These are phyloP conservation scores for Eragrostis curvula DNA, from an alignment of 176 grass and related monocot genomes.

Conservation along the genomic window DNA sequence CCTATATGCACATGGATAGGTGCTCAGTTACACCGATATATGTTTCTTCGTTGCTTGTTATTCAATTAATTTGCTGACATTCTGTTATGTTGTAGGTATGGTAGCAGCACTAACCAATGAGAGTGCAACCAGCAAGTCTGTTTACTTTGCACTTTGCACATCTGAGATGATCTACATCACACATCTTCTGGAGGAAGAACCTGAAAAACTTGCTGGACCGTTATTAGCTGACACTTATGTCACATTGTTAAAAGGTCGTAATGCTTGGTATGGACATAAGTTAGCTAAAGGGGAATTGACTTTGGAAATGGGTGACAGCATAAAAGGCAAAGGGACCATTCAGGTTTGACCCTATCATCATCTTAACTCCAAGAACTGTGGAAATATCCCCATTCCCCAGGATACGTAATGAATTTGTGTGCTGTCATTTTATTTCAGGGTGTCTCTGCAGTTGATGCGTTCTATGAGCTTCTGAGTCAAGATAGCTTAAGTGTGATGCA, in stretches of 20 bases:
- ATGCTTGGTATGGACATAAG: constrained; percentile 94
- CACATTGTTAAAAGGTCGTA: constrained; percentile 94
- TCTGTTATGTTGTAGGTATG: constrained; percentile 72
- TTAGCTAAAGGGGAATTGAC: constrained; percentile 91
- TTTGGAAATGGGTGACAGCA: constrained; percentile 96
- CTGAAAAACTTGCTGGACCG: constrained; percentile 96
- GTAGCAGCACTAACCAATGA: constrained; percentile 94
- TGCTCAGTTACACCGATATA: not conserved
- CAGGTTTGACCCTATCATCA: constrained; percentile 64
- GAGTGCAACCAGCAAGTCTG: constrained; percentile 96
- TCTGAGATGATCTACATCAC: constrained; percentile 99
- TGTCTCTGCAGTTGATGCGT: constrained; percentile 92
- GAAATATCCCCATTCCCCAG: constrained; percentile 17
- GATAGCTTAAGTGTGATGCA: constrained; percentile 90
- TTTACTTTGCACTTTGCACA: constrained; percentile 98
- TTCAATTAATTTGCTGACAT: constrained; percentile 35
- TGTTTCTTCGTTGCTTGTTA: not conserved
- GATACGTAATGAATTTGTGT: constrained; percentile 25
- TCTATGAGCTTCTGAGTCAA: constrained; percentile 98
- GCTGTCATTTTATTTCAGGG: constrained; percentile 66
- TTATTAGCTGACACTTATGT: constrained; percentile 97
- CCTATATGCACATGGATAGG: not conserved
- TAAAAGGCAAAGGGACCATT: constrained; percentile 99
- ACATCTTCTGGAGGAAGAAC: constrained; percentile 89
- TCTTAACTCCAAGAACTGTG: constrained; percentile 14